Percentiles rank a stretch among this genome's conserved stretches.
Conservation (phyloP, 305 asterid genomes). For the Rubia peregrina region DNA sequence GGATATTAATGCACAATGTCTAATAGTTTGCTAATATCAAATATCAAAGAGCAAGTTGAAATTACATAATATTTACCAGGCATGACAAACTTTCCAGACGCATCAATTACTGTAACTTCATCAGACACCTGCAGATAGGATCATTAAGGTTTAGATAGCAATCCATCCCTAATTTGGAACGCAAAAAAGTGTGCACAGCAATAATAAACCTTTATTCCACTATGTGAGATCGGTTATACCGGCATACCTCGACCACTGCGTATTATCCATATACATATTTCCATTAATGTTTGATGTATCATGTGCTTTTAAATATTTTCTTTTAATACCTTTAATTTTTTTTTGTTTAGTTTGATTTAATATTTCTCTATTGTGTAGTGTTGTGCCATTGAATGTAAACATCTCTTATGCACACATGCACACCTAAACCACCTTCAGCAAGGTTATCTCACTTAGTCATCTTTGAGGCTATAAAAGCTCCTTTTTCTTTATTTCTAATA, state of each 20-base stretch:
- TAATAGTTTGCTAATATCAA: neutral
- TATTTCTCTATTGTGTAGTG: neutral
- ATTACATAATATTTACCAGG: conserved; percentile 57
- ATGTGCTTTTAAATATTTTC: neutral
- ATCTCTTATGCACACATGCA: neutral
- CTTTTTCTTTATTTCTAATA: neutral
- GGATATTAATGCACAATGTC: neutral
- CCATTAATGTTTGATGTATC: neutral
- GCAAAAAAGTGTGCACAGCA: neutral
- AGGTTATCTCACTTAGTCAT: neutral
- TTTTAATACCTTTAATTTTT: neutral
- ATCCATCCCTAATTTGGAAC: neutral
- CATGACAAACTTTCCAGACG: conserved; percentile 91
- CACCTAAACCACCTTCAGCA: neutral
- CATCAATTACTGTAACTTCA: conserved; percentile 67
- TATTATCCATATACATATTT: neutral
- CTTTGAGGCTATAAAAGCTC: neutral
- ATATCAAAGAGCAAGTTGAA: conserved; percentile 12
- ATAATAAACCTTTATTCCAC: neutral
- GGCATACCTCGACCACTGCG: neutral
- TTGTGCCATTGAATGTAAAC: neutral
- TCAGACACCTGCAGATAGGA: conserved; percentile 65
- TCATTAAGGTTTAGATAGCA: conserved; percentile 22
- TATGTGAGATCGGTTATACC: neutral
- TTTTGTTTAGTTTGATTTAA: neutral